Base-by-base conservation (phyloP, 371 early-diverging fungal genomes). In the Mucor racemosus region DNA sequence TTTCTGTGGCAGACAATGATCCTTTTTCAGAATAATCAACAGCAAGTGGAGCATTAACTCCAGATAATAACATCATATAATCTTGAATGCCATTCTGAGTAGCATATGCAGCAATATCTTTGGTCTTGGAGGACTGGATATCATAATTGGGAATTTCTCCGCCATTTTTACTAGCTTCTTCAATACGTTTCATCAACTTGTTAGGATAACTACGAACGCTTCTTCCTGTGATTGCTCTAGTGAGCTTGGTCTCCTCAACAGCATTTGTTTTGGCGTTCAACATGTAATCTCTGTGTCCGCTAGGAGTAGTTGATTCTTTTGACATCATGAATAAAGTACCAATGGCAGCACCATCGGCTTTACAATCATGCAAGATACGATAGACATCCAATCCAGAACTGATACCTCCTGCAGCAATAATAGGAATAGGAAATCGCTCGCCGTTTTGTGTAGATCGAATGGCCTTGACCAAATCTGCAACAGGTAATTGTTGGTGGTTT, bases 321-420 rank as follows among this genome's bases (percentile, higher is more conserved):
- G 78, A 42, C 38, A 80, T 19, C 82, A 82, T 79, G 21, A 82
- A 82, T 14, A 78, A 34, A 0, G 78, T 82, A 10, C 82, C 82
- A 6, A 76, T n/a, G 5, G 67, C 76, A 6, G 64, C 78, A 31
- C 74, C 82, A 66, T 82, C 82, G 2, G 77, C 78, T 9, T 68
- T 66, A 42, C 68, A 68, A 0, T 60, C 48, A 7, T 50, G 34
- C 15, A 79, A 40, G 21, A 66, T 66, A 15, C 46, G 50, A 3
- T 66, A 62, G 8, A 73, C 76, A 21, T 73, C 69, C 1, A 35
- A 38, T 2, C 77, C 77, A 17, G 60, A 67, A 38, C 72, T 74
- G 15, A 82, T 62, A n/a, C 82, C 82, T 26, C 82, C 82, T 2
- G 82, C 82, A 31, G 82, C 78, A 14, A 82, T 34, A 11, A 82